Base-by-base conservation (phyloP, 345 rosid genomes). In the Sonneratia alba region DNA sequence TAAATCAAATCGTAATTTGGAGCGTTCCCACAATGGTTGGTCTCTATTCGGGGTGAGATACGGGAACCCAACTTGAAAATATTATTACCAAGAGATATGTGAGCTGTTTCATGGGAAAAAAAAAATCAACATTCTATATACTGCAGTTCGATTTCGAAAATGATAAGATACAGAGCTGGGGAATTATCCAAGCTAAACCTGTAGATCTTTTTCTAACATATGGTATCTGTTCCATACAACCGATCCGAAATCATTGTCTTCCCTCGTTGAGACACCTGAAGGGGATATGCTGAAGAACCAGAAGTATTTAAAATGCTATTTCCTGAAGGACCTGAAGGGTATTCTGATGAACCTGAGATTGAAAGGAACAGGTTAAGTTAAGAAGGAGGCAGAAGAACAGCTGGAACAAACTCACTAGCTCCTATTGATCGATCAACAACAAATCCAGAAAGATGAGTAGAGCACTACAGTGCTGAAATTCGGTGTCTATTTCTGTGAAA, bases 261-360 rank as follows among this genome's bases (percentile, higher is more conserved):
- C 27, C 0, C 64, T n/a, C 37, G 18, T 14, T 10, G 36, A 61
- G 27, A 56, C 62, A 56, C 32, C 62, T 32, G 40, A 69, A 22
- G 0, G 47, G 32, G 49, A 51, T 64, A 70, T 36, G 53, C 71
- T 18, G 47, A 16, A 70, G 47, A 34, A 36, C 75, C 51, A 67
- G 68, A 48, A 51, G 64, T 48, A n/a, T 42, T 73, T 86, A 89
- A 79, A 82, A 94, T 40, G 98, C 97, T 66, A 94, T 88, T 77
- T 89, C 97, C 83, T 91, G 88, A 62, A 91, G 95, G 78, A 89
- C 78, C 81, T 84, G 79, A 65, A 93, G 93, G 3, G 97, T 95
- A 73, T 91, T 90, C 72, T 90, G 87, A 81, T 91, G 99, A 76
- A 91, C 96, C 97, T 89, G 82, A 36, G 45, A 71, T 40, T 42